These are phyloP conservation scores for Beauveria australis DNA, from an alignment of 2,329 filamentous ascomycete genomes.

Conservation along the genomic window DNA sequence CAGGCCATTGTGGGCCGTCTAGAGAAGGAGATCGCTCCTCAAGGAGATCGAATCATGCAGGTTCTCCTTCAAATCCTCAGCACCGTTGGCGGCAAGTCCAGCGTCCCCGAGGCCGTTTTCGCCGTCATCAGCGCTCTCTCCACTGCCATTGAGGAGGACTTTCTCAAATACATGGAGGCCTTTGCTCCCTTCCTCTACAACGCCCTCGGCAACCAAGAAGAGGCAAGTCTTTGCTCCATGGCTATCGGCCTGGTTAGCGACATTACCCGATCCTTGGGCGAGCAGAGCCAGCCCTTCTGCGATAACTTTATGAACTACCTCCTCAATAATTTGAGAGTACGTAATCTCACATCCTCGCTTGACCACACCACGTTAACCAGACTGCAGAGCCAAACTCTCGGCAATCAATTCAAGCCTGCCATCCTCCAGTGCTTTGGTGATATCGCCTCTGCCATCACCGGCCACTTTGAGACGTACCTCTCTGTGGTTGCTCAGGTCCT, in stretches of 20 bases:
- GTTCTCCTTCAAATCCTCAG: slow-evolving; percentile 72
- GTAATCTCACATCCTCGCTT: slow-evolving; percentile 25
- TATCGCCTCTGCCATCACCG: slow-evolving; percentile 88
- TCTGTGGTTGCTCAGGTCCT: slow-evolving; percentile 88
- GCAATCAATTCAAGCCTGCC: slow-evolving; percentile 95
- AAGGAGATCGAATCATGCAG: slow-evolving; percentile 91
- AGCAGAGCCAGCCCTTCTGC: slow-evolving; percentile 88
- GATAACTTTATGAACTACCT: slow-evolving; percentile 98
- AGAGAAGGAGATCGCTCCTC: slow-evolving; percentile 82
- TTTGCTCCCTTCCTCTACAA: slow-evolving; percentile 91
- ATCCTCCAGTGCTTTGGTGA: slow-evolving; percentile 98
- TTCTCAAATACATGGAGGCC: slow-evolving; percentile 94
- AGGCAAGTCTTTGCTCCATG: slow-evolving; percentile 89
- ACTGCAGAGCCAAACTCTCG: slow-evolving; percentile 65
- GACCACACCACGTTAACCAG: slow-evolving; percentile 11
- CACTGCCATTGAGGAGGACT: slow-evolving; percentile 84
- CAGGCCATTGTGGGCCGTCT: slow-evolving; percentile 86
- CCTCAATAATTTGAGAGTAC: slow-evolving; percentile 77
- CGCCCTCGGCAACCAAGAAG: slow-evolving; percentile 90
- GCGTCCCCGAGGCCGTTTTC: slow-evolving; percentile 89
- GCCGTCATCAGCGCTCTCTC: slow-evolving; percentile 87
- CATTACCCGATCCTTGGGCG: slow-evolving; percentile 83
- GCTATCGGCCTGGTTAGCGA: slow-evolving; percentile 96
- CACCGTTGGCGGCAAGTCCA: slow-evolving; percentile 75
- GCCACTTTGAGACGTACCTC: slow-evolving; percentile 87